Evolutionary conservation across 2,329 filamentous ascomycete genomes (phyloP).

Genomic region (Alternaria postmessia): DNA sequence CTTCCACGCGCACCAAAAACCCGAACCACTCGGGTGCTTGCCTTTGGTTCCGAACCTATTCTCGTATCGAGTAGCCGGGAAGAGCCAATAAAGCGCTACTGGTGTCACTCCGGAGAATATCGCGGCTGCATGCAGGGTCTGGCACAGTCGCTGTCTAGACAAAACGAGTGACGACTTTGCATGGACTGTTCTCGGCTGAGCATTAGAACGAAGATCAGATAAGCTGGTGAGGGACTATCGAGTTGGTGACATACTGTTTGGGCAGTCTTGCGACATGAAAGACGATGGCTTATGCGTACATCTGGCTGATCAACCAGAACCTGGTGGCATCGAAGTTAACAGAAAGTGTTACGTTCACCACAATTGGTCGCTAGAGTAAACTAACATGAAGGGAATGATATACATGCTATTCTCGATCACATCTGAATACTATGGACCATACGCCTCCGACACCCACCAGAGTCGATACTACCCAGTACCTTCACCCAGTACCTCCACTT

Average conservation of each 20-base stretch:
- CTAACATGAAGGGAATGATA: background rate
- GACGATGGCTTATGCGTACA: background rate
- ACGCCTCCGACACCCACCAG: background rate
- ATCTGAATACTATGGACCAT: background rate
- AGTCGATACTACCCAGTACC: background rate
- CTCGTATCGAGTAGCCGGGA: background rate
- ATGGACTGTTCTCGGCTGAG: background rate
- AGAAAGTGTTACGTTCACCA: background rate
- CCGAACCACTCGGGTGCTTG: background rate
- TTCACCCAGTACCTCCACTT: background rate
- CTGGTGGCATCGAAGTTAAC: background rate
- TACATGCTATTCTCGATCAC: background rate
- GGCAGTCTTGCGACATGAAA: background rate
- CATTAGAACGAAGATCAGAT: background rate
- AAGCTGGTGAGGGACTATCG: background rate
- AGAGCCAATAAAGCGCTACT: background rate
- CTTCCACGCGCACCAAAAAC: background rate
- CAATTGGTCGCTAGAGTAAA: background rate
- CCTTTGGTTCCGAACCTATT: background rate
- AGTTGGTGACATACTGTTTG: background rate
- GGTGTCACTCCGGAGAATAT: conserved; percentile 1
- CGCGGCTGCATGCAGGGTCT: conserved; percentile 3
- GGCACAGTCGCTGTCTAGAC: background rate
- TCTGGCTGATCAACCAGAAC: background rate
- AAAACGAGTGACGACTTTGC: background rate